These are phyloP conservation scores for Blastobotrys proliferans DNA, from an alignment of 1,139 yeast species.

Conservation along the genomic window DNA sequence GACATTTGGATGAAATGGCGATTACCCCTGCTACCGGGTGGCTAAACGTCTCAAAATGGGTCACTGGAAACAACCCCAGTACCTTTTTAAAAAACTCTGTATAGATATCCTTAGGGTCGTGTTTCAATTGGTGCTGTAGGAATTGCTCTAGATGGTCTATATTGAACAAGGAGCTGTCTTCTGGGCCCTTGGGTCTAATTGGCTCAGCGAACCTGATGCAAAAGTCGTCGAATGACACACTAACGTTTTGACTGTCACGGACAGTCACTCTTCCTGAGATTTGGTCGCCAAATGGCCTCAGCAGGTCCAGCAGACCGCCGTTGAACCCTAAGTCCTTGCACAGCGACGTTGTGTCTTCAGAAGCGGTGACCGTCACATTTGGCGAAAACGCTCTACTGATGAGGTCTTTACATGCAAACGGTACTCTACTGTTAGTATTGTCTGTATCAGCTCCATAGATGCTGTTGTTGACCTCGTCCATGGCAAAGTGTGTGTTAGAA, in stretches of 20 bases:
- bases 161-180: background rate
- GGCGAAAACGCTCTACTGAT: constrained; percentile 50
- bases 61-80: constrained; percentile 56
- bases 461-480: background rate
- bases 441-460: too few species aligned
- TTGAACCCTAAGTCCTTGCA: constrained; percentile 40
- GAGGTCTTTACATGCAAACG: constrained; percentile 19
- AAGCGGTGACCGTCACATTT: constrained; percentile 49
- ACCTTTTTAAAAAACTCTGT: constrained; percentile 56
- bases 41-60: constrained; percentile 83
- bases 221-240: constrained; percentile 32
- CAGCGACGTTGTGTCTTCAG: constrained; percentile 48
- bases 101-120: constrained; percentile 48
- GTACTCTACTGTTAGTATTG: background rate
- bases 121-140: constrained; percentile 21
- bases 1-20: constrained; percentile 48
- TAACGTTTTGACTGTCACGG: constrained; percentile 37
- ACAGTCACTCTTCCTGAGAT: constrained; percentile 40
- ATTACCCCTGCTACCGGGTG: constrained; percentile 83
- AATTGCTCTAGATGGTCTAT: background rate
- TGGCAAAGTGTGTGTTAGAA: background rate
- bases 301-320: constrained; percentile 36
- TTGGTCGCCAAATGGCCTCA: constrained; percentile 42
- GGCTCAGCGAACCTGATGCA: constrained; percentile 26
- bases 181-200: background rate